phyloP scores from a whole-genome alignment of 495 filamentous ascomycete species.

The Eremomyces bilateralis region DNA sequence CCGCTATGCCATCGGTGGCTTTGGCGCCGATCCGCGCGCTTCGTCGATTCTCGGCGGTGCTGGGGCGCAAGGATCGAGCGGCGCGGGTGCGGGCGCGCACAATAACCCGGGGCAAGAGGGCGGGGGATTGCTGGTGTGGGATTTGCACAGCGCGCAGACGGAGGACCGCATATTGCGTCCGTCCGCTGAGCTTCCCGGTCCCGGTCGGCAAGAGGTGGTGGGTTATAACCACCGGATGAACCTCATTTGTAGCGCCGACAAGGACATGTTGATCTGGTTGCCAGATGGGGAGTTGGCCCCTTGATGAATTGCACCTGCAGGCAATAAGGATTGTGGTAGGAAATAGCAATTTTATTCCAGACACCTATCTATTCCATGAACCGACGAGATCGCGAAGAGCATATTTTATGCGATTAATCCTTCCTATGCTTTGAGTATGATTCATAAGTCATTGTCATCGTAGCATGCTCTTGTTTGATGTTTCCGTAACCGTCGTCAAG shows the following conservation, averaged over 20 bases:
- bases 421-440: too few relatives aligned
- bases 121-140: conserved; percentile 49
- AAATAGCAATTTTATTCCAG: too few relatives aligned
- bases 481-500: too few relatives aligned
- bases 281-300: conserved; percentile 39
- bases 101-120: background rate
- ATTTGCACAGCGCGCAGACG: conserved; percentile 33
- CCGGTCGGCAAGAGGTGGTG: conserved; percentile 46
- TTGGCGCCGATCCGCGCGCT: conserved; percentile 40
- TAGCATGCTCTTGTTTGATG: too few relatives aligned
- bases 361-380: too few relatives aligned
- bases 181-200: conserved; percentile 36
- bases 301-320: background rate
- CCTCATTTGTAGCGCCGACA: conserved; percentile 70
- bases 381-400: too few relatives aligned
- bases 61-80: conserved; percentile 1
- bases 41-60: too few relatives aligned
- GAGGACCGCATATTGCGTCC: conserved; percentile 43
- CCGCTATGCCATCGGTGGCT: conserved; percentile 61
- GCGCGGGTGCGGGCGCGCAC: conserved; percentile 20
- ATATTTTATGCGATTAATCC: too few relatives aligned
- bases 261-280: conserved; percentile 76
- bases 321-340: too few relatives aligned
- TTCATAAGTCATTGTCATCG: too few relatives aligned
- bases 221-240: conserved; percentile 82